These are phyloP conservation scores for Penicillium argentinense DNA, from an alignment of 495 filamentous ascomycete genomes.

Conservation along the genomic window DNA sequence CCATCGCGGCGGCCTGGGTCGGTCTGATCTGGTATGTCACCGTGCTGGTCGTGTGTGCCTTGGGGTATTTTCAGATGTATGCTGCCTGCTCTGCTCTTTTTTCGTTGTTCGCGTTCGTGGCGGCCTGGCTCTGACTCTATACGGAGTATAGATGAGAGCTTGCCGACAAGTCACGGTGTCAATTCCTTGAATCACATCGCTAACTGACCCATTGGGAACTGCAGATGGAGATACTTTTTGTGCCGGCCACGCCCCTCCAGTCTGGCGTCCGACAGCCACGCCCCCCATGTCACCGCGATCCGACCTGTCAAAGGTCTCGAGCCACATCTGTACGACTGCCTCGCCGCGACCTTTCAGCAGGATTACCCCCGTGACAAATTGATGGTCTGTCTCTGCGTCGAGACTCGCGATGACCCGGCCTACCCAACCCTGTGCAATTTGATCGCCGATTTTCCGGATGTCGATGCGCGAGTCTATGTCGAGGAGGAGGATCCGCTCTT, in stretches of 20 bases:
- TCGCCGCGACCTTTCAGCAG: constrained; percentile 86
- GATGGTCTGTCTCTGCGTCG: constrained; percentile 81
- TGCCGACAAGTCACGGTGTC: too few relatives aligned
- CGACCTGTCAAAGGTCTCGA: constrained; percentile 94
- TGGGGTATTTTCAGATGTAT: constrained; percentile 64
- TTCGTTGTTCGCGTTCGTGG: constrained; percentile 11
- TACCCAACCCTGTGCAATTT: constrained; percentile 71
- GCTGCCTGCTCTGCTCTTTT: constrained; percentile 10
- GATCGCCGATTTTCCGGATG: constrained; percentile 66
- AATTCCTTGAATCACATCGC: background rate
- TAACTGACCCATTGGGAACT: background rate
- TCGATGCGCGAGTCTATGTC: constrained; percentile 74
- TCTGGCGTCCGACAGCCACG: constrained; percentile 27
- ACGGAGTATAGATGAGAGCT: too few relatives aligned
- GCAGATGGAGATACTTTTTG: constrained; percentile 48
- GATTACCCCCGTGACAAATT: constrained; percentile 75
- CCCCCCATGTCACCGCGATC: constrained; percentile 88
- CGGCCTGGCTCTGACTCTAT: too few relatives aligned
- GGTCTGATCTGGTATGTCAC: constrained; percentile 60
- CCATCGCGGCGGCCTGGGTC: constrained; percentile 43
- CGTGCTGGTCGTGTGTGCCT: constrained; percentile 53
- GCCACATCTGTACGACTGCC: constrained; percentile 84
- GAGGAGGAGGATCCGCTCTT: constrained; percentile 85
- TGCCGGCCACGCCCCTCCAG: constrained; percentile 35
- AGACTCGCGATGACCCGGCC: constrained; percentile 74